Conservation (phyloP, 306 rosid genomes). For the Boehmeria nivea region DNA sequence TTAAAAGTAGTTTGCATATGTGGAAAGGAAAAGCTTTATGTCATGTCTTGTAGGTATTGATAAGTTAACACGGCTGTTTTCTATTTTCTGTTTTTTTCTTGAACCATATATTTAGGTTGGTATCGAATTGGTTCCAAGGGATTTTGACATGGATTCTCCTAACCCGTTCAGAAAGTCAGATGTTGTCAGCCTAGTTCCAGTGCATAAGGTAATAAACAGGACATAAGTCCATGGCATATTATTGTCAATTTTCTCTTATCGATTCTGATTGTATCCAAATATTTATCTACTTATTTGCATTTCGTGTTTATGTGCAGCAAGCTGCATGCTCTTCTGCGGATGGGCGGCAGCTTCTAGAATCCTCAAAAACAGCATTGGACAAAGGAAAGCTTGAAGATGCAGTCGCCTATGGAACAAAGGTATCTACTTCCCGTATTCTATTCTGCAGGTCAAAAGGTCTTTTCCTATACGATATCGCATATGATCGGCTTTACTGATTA, state of each 20-base stretch:
- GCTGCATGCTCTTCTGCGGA: constrained; percentile 99
- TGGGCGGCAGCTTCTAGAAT: constrained; percentile 95
- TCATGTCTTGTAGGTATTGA: constrained; percentile 5
- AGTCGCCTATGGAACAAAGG: constrained; percentile 91
- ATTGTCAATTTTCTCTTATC: constrained; percentile 8
- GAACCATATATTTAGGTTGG: constrained; percentile 58
- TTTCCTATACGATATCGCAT: too few species aligned
- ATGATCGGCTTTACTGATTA: constrained; percentile 19
- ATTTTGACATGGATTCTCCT: constrained; percentile 87
- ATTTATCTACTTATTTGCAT: constrained; percentile 16
- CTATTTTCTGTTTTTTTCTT: constrained; percentile 4
- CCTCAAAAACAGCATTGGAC: constrained; percentile 95
- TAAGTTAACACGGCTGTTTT: constrained; percentile 17
- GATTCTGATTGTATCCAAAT: constrained; percentile 14
- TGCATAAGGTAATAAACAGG: constrained; percentile 68
- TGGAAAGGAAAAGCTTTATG: not conserved
- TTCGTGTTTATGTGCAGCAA: constrained; percentile 62
- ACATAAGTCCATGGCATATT: constrained; percentile 18
- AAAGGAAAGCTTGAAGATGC: constrained; percentile 99
- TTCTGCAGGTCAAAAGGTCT: too few species aligned
- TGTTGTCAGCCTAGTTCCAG: constrained; percentile 85
- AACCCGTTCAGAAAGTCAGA: constrained; percentile 73
- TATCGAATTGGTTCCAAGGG: constrained; percentile 87
- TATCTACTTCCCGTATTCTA: constrained; percentile 12
- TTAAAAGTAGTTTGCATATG: not conserved